Evolutionary conservation across 306 rosid genomes (phyloP).

Genomic region (Acacia confusa): DNA sequence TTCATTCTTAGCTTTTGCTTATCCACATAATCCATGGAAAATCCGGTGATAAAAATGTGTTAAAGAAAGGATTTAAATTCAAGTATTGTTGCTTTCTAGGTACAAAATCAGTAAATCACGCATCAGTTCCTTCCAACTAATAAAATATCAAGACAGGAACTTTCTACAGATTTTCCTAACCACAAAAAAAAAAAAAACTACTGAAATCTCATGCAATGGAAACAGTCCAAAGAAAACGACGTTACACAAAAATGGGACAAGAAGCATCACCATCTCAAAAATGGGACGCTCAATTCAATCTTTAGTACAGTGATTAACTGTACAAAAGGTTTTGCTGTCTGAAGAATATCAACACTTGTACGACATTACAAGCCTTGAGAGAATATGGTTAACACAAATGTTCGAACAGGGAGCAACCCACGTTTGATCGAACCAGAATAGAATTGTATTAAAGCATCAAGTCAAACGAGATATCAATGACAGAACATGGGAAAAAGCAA

Average conservation of each 20-base stretch:
- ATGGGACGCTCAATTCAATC: slow-evolving; percentile 22
- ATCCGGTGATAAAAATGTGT: no score
- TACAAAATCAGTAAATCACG: no score
- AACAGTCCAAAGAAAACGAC: not conserved
- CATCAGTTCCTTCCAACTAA: no score
- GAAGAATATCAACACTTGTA: not conserved
- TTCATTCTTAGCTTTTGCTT: not conserved
- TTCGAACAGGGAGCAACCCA: not conserved
- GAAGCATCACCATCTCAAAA: slow-evolving; percentile 5
- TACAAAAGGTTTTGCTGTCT: not conserved
- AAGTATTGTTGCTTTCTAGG: no score
- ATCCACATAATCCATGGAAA: not conserved
- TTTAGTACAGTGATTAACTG: slow-evolving; percentile 35
- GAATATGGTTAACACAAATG: not conserved
- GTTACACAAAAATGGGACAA: not conserved
- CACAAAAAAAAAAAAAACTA: not conserved
- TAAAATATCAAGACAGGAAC: no score
- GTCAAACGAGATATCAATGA: slow-evolving; percentile 22
- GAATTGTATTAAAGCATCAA: not conserved
- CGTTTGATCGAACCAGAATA: not conserved
- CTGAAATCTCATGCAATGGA: not conserved
- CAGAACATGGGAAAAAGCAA: slow-evolving; percentile 19
- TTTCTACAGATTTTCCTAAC: not conserved
- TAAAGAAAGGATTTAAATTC: no score
- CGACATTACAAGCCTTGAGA: not conserved